A percentile compares a stretch with the other conserved stretches of the same genome.
These are phyloP conservation scores for Suillus sp. DNA, from an alignment of 768 basidiomycete species.

Conservation along the genomic window DNA sequence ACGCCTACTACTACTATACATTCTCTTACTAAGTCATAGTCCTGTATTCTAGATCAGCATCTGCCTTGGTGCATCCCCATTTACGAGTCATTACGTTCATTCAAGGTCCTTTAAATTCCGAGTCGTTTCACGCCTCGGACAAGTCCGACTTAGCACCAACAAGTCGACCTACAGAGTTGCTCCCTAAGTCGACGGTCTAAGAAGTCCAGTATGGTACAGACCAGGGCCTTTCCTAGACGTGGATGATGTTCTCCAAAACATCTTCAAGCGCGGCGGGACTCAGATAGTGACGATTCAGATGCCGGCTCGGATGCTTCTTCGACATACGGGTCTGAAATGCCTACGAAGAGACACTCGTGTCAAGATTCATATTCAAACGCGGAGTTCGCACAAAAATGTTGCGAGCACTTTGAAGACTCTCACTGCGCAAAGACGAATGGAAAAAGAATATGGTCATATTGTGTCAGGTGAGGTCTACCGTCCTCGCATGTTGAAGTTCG, in stretches of 20 bases:
- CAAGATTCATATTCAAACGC: neutral
- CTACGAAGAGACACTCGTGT: neutral
- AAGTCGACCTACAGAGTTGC: neutral
- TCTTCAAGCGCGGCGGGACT: neutral
- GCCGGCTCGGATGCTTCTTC: neutral
- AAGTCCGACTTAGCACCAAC: neutral
- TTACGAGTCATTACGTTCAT: neutral
- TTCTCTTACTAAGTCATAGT: constrained; percentile 3
- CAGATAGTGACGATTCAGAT: neutral
- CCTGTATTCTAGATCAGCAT: neutral
- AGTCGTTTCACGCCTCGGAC: neutral
- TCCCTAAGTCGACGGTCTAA: neutral
- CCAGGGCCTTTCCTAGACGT: neutral
- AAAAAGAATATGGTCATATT: constrained; percentile 24
- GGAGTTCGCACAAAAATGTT: neutral
- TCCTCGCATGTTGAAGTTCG: neutral
- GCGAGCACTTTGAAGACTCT: neutral
- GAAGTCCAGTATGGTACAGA: neutral
- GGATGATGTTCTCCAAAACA: neutral
- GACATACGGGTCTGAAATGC: neutral
- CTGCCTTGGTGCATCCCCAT: neutral
- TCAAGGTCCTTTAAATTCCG: neutral
- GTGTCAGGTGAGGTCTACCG: constrained; percentile 17
- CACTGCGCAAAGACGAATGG: constrained; percentile 1
- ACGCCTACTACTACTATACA: constrained; percentile 1